Evolutionary conservation across 1,284 basidiomycete species (phyloP), one percentile per base, ranked within the genome.

Genomic region (Mixia osmundae): DNA sequence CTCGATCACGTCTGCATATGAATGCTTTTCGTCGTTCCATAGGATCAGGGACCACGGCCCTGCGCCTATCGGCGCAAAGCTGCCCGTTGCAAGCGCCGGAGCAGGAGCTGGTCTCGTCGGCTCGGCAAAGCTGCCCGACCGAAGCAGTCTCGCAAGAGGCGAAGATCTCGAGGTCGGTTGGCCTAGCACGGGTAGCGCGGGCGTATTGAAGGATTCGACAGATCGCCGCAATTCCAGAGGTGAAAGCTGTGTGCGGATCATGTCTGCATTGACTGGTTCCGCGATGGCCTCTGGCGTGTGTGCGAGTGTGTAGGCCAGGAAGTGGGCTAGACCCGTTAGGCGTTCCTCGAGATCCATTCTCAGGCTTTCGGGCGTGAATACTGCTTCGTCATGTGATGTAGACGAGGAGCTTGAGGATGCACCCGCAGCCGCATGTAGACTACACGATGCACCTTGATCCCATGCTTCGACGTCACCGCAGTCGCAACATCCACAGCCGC

Each of bases 1-100:
- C 44, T 76, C 69, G 38, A 76, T 76, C 38, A 94, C 73, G 51
- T 95, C 82, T 36, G 76, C 73, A 49, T 78, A 79, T 2, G 80
- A 85, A 56, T 95, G 91, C 49, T 85, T 91, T 56, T 99, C 91
- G 58, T 95, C 89, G 55, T 91, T 87, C 85, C 85, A 95, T 2
- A 95, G 59, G 14, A 91, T 63, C 37, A 95, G 67, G 16, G 76
- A 72, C 56, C 73, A 89, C 23, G 76, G 68, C 44, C 87, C 74
- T 45, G 70, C 23, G 5, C n/a, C n/a, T n/a, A n/a, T n/a, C n/a
- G n/a, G n/a, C n/a, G n/a, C n/a, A 47, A 49, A 23, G 51, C 40
- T 12, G 44, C 36, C 19, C 44, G 46, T 35, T 54, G 52, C 11
- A 40, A 34, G 15, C 15, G 30, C 24, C 25, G 18, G 37, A 2